Evolutionary conservation across 768 basidiomycete genomes (phyloP).

Genomic region (Mrakia frigida): DNA sequence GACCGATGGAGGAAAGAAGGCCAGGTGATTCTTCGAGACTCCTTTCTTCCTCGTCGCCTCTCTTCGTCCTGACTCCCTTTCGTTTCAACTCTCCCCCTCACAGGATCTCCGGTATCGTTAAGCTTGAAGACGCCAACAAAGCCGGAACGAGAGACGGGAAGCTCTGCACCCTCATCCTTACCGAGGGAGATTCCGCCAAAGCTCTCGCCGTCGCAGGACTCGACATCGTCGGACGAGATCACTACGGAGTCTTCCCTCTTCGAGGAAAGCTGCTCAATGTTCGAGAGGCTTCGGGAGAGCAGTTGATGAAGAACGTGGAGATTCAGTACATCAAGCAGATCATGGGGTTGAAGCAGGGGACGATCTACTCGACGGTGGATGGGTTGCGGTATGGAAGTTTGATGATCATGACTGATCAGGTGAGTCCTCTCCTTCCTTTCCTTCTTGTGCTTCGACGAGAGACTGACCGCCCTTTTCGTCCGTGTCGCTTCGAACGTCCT

Average conservation of each 20-base stretch:
- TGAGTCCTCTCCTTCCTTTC: slow-evolving; percentile 43
- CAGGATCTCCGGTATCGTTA: slow-evolving; percentile 83
- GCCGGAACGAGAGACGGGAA: slow-evolving; percentile 77
- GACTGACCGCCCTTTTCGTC: background rate
- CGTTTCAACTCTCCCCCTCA: background rate
- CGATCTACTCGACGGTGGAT: slow-evolving; percentile 64
- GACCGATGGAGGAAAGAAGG: slow-evolving; percentile 86
- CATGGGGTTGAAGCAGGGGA: slow-evolving; percentile 89
- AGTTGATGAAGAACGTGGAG: slow-evolving; percentile 97
- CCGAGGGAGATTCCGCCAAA: slow-evolving; percentile 99
- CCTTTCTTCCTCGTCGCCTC: background rate
- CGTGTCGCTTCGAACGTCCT: background rate
- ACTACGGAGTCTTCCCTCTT: slow-evolving; percentile 95
- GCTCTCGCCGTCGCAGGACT: slow-evolving; percentile 91
- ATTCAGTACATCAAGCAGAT: slow-evolving; percentile 97
- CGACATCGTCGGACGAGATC: slow-evolving; percentile 88
- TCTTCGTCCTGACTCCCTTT: background rate
- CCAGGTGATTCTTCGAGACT: slow-evolving; percentile 54
- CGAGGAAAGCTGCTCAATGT: slow-evolving; percentile 96
- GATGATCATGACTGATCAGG: slow-evolving; percentile 99
- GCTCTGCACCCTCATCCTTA: slow-evolving; percentile 89
- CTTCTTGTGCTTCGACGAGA: background rate
- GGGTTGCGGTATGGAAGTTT: slow-evolving; percentile 84
- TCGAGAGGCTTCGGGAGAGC: slow-evolving; percentile 89
- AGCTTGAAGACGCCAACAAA: slow-evolving; percentile 94